Conservation (phyloP, 148 eudicot genomes). For the Fagopyrum esculentum region DNA sequence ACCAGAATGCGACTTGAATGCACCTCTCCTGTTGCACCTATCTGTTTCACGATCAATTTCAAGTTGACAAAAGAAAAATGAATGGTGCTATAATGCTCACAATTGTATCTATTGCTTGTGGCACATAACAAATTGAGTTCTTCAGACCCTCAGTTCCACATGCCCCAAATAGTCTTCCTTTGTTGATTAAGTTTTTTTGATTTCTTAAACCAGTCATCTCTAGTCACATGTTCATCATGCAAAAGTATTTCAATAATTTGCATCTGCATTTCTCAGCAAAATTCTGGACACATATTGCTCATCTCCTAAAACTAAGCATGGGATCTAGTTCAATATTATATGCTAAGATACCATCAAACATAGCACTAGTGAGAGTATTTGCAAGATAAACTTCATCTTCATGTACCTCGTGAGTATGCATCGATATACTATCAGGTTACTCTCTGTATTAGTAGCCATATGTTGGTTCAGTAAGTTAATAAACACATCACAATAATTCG, state of each 20-base stretch:
- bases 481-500: too few species aligned
- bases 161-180: conserved; percentile 52
- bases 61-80: not conserved
- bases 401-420: too few species aligned
- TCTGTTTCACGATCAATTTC: conserved; percentile 30
- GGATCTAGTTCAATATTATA: too few species aligned
- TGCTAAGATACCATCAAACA: too few species aligned
- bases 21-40: conserved; percentile 21
- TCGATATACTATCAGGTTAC: too few species aligned
- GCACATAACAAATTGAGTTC: conserved; percentile 47
- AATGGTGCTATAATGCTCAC: conserved; percentile 34
- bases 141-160: conserved; percentile 41
- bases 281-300: conserved; percentile 35
- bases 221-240: conserved; percentile 39
- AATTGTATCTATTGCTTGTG: conserved; percentile 59
- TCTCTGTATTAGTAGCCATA: too few species aligned
- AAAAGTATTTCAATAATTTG: conserved; percentile 48
- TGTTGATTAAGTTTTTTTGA: conserved; percentile 43
- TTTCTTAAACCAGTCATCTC: conserved; percentile 36
- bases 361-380: too few species aligned
- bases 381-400: too few species aligned
- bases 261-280: conserved; percentile 59
- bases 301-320: conserved; percentile 36
- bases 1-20: conserved; percentile 19
- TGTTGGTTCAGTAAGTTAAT: too few species aligned